These are phyloP conservation scores for Flaveria linearis DNA, from an alignment of 129 eudicot genomes.

Conservation along the genomic window DNA sequence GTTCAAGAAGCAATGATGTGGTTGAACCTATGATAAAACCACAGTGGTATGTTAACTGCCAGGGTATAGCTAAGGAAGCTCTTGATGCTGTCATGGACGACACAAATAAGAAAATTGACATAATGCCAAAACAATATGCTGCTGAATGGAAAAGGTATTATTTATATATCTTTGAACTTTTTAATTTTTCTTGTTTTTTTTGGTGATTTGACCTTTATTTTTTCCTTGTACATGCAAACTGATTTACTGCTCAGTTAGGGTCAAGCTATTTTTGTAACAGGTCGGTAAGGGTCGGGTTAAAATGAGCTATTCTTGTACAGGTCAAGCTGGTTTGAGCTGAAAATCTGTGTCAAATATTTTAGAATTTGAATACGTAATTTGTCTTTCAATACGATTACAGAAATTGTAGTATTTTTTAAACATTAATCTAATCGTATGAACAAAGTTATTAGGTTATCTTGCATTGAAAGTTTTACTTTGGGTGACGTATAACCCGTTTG, in stretches of 20 bases:
- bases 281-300: not conserved
- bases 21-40: conserved; percentile 96
- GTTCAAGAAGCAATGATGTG: conserved; percentile 93
- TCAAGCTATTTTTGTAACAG: not conserved
- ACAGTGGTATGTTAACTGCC: conserved; percentile 94
- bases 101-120: conserved; percentile 60
- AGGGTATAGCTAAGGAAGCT: conserved; percentile 72
- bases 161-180: not conserved
- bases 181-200: too few relatives aligned
- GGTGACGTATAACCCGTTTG: not conserved
- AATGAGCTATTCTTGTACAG: not conserved
- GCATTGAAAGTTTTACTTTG: not conserved
- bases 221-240: not conserved
- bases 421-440: not conserved
- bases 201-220: not conserved
- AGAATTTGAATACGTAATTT: not conserved
- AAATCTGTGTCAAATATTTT: not conserved
- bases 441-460: not conserved
- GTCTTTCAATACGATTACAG: not conserved
- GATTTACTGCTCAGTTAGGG: too few relatives aligned
- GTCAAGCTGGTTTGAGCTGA: not conserved
- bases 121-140: conserved; percentile 80
- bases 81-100: conserved; percentile 77
- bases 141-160: conserved; percentile 91
- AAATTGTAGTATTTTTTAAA: not conserved